phyloP scores from a whole-genome alignment of 345 rosid species.

The Syzygium aqueum region DNA sequence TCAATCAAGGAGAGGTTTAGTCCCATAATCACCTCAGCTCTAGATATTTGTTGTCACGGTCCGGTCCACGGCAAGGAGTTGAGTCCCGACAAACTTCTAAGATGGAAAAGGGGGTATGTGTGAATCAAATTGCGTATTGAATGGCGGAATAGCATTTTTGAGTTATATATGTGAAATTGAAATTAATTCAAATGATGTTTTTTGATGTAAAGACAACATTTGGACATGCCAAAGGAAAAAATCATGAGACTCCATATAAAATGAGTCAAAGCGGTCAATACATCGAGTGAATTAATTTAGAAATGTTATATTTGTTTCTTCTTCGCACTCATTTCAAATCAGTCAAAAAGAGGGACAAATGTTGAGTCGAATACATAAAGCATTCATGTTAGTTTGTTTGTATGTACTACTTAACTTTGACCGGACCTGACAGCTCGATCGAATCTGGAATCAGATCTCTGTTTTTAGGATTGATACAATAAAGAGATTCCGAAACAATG shows the following conservation, averaged over 20 bases:
- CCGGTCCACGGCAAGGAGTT: not conserved
- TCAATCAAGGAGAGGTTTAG: not conserved
- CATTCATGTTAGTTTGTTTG: not conserved
- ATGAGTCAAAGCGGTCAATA: not conserved
- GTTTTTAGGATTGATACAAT: not conserved
- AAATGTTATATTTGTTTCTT: not conserved
- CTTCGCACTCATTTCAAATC: not conserved
- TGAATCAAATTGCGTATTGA: not conserved
- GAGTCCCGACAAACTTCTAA: accelerated
- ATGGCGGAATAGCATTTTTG: accelerated
- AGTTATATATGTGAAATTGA: not conserved
- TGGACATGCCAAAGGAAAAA: not conserved
- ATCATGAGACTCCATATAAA: not conserved
- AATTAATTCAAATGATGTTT: not conserved
- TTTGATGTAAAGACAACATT: not conserved
- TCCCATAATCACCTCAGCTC: not conserved
- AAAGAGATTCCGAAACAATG: not conserved
- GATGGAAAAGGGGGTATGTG: not conserved
- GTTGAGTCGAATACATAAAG: not conserved
- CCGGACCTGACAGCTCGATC: not conserved
- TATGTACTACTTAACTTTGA: not conserved
- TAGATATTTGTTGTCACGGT: not conserved
- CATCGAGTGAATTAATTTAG: not conserved
- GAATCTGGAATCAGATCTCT: not conserved
- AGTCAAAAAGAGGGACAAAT: not conserved